phyloP scores from a whole-genome alignment of 2,329 filamentous ascomycete species.

The Claviceps sp. region DNA sequence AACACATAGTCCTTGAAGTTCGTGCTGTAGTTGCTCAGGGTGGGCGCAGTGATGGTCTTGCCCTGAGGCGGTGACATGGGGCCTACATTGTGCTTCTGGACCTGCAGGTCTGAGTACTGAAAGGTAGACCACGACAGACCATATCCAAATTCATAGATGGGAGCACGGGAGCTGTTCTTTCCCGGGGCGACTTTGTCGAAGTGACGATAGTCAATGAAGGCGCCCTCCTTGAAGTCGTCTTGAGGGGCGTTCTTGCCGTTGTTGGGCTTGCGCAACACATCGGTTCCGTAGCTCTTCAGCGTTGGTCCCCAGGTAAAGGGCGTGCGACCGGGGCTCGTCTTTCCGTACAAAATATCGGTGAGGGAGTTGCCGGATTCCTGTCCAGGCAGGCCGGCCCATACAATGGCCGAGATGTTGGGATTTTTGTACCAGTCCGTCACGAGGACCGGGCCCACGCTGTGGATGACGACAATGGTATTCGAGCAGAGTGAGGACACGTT shows the following conservation, averaged over 20 bases:
- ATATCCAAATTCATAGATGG: slow-evolving; percentile 70
- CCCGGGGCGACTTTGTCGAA: slow-evolving; percentile 48
- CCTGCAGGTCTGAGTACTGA: slow-evolving; percentile 52
- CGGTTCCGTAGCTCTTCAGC: slow-evolving; percentile 52
- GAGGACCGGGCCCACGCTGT: slow-evolving; percentile 69
- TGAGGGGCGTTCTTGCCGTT: slow-evolving; percentile 55
- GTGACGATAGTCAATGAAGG: slow-evolving; percentile 58
- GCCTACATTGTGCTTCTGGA: slow-evolving; percentile 35
- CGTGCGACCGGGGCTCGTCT: slow-evolving; percentile 63
- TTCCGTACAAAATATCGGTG: slow-evolving; percentile 71
- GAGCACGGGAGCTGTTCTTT: slow-evolving; percentile 27
- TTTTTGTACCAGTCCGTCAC: slow-evolving; percentile 61
- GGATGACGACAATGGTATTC: slow-evolving; percentile 87
- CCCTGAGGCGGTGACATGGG: slow-evolving; percentile 48
- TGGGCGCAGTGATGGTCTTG: slow-evolving; percentile 47
- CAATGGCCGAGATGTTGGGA: slow-evolving; percentile 68
- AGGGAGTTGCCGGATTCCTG: slow-evolving; percentile 74
- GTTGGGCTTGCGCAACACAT: slow-evolving; percentile 55
- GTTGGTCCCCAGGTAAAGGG: slow-evolving; percentile 69
- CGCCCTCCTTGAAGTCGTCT: slow-evolving; percentile 59
- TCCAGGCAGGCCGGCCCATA: slow-evolving; percentile 72
- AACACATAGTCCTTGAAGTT: slow-evolving; percentile 53
- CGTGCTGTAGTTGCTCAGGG: slow-evolving; percentile 49
- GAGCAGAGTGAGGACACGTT: slow-evolving; percentile 64
- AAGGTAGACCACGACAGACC: slow-evolving; percentile 75